Evolutionary conservation across 768 basidiomycete species (phyloP), one percentile per base, ranked within the genome.

Genomic region (Termitomyces sp.): DNA sequence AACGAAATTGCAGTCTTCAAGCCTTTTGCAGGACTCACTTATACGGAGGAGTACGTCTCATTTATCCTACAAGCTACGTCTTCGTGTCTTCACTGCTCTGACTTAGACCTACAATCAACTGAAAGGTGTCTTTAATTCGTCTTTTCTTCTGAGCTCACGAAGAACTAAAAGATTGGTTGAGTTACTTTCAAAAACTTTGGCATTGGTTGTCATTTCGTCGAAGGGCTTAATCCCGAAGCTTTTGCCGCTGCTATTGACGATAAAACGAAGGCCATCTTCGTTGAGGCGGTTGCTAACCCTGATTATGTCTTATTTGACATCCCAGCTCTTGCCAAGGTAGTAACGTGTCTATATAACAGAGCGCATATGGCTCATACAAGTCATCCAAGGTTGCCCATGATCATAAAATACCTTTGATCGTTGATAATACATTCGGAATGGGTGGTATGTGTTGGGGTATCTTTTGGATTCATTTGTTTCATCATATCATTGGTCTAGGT

Each of bases 221-320:
- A 75, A 0, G 78, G 78, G 10, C 71, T 75, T 35, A 73, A 78
- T 37, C 82, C 88, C 0, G 78, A 75, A 40, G 82, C 73, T 0
- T 88, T 89, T 63, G 80, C 71, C 0, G 79, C 78, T 3, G 86
- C 80, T 6, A 90, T 93, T 61, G 88, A 92, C 61, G 82, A 83
- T 12, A 84, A 84, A 35, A 93, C 91, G 10, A 91, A 87, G 64
- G 89, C 83, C 0, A 78, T 91, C 49, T 89, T 78, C 66, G 76
- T 91, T 8, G 90, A 91, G 71, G 83, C 75, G 55, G 89, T 93
- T 44, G 85, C 85, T n/a, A 92, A 92, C 66, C 89, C 90, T 0
- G 85, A 85, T 64, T 89, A 83, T 64, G 75, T 78, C 53, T 75
- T 93, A 54, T 75, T 76, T n/a, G 81, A 84, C 43, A 79, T 91